Evolutionary conservation across 306 rosid species (phyloP).

Genomic region (Corylus americana): DNA sequence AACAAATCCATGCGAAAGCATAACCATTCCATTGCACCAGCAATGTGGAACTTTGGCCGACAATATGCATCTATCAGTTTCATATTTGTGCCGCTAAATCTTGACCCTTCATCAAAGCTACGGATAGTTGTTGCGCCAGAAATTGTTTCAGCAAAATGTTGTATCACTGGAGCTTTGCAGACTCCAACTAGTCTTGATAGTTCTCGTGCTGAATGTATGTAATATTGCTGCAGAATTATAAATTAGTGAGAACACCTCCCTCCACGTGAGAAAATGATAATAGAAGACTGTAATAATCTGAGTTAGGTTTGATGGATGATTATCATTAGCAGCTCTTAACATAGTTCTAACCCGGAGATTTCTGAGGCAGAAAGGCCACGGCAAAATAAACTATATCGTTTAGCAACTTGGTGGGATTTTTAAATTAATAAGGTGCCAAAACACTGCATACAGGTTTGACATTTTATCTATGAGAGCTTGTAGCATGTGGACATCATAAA

Average conservation of each 20-base stretch:
- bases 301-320: not conserved
- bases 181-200: slow-evolving; percentile 73
- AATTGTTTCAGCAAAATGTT: slow-evolving; percentile 80
- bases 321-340: not conserved
- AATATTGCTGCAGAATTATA: slow-evolving; percentile 57
- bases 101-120: slow-evolving; percentile 68
- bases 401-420: not conserved
- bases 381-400: not conserved
- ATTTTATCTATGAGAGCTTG: not conserved
- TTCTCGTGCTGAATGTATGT: slow-evolving; percentile 66
- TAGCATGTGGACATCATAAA: not conserved
- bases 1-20: slow-evolving; percentile 68
- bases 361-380: too few species aligned
- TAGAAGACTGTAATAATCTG: not conserved
- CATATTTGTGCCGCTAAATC: slow-evolving; percentile 67
- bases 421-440: not conserved
- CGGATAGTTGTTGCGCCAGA: slow-evolving; percentile 81
- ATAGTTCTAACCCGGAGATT: not conserved
- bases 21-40: slow-evolving; percentile 74
- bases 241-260: not conserved
- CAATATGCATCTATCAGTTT: slow-evolving; percentile 61
- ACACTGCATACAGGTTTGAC: not conserved
- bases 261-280: not conserved
- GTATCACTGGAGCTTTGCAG: slow-evolving; percentile 86
- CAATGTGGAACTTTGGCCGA: slow-evolving; percentile 58